These are phyloP conservation scores for Trichoderma semiorbis DNA, from an alignment of 2,329 filamentous ascomycete species.

Conservation along the genomic window DNA sequence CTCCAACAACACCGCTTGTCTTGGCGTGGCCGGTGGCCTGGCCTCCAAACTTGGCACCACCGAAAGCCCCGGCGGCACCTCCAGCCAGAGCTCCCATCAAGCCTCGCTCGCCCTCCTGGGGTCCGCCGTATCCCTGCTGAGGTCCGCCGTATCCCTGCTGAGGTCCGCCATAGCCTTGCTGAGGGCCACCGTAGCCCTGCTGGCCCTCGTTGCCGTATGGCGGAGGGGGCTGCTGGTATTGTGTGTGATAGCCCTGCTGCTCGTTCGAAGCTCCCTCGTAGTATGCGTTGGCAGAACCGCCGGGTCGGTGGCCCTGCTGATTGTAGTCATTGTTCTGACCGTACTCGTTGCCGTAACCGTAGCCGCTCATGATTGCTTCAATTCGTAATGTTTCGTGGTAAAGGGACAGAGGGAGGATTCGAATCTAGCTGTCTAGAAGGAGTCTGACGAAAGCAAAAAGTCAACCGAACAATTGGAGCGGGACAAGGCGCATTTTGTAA, in stretches of 20 bases:
- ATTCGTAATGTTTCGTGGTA: not conserved
- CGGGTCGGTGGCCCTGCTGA: not conserved
- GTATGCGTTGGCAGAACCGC: conserved; percentile 1
- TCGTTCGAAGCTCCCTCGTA: conserved; percentile 7
- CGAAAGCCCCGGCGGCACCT: conserved; percentile 39
- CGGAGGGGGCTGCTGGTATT: conserved; percentile 10
- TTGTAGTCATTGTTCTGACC: not conserved
- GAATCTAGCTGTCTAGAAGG: not conserved
- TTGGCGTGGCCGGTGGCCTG: conserved; percentile 26
- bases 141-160: not conserved
- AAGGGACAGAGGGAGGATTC: not conserved
- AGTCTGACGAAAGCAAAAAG: not conserved
- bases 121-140: conserved; percentile 20
- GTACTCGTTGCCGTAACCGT: not conserved
- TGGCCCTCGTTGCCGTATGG: conserved; percentile 1
- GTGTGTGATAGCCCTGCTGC: conserved; percentile 6
- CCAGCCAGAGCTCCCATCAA: conserved; percentile 40
- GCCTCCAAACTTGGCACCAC: conserved; percentile 39
- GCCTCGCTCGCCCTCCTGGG: conserved; percentile 39
- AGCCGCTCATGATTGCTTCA: conserved; percentile 16
- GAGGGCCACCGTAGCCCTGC: not conserved
- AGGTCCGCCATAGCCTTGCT: not conserved
- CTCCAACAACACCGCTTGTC: conserved; percentile 37
- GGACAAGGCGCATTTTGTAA: not conserved
- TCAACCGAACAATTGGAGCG: not conserved